These are phyloP conservation scores for Fusarium musae DNA, from an alignment of 2,329 filamentous ascomycete genomes.

Conservation along the genomic window DNA sequence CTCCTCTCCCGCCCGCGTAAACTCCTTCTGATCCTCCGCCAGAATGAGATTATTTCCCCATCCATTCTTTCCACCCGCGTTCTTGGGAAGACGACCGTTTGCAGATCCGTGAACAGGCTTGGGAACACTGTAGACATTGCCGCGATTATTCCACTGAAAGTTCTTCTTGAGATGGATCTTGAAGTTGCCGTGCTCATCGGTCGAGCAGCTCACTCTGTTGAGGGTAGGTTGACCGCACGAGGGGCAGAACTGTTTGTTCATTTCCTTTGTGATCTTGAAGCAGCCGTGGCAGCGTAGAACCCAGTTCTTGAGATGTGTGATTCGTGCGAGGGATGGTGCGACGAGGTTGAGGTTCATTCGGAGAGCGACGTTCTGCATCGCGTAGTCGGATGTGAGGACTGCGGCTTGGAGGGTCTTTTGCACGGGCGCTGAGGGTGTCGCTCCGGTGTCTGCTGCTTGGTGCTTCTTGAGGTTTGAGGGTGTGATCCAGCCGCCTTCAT, in stretches of 20 bases:
- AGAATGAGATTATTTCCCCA: conserved; percentile 89
- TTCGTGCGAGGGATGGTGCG: conserved; percentile 80
- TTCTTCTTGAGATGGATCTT: conserved; percentile 90
- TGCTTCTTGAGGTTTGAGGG: conserved; percentile 90
- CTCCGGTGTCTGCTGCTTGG: conserved; percentile 72
- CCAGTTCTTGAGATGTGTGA: conserved; percentile 87
- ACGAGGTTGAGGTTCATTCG: conserved; percentile 95
- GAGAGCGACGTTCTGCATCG: conserved; percentile 96
- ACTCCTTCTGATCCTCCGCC: conserved; percentile 97
- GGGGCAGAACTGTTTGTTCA: conserved; percentile 91
- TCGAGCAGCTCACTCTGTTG: conserved; percentile 86
- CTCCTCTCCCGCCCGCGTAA: conserved; percentile 69
- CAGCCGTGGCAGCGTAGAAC: conserved; percentile 94
- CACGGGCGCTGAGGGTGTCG: conserved; percentile 60
- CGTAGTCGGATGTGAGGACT: conserved; percentile 94
- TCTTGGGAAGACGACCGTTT: conserved; percentile 77
- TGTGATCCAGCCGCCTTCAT: conserved; percentile 89
- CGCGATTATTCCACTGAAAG: conserved; percentile 95
- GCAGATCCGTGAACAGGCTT: conserved; percentile 86
- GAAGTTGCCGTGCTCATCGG: conserved; percentile 82
- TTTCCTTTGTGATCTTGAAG: conserved; percentile 86
- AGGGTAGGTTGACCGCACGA: conserved; percentile 89
- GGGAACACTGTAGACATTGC: conserved; percentile 91
- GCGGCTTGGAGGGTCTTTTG: conserved; percentile 82
- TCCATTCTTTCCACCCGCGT: conserved; percentile 81